Evolutionary conservation across 768 basidiomycete species (phyloP).

Genomic region (Gloeopeniophorella convolvens): DNA sequence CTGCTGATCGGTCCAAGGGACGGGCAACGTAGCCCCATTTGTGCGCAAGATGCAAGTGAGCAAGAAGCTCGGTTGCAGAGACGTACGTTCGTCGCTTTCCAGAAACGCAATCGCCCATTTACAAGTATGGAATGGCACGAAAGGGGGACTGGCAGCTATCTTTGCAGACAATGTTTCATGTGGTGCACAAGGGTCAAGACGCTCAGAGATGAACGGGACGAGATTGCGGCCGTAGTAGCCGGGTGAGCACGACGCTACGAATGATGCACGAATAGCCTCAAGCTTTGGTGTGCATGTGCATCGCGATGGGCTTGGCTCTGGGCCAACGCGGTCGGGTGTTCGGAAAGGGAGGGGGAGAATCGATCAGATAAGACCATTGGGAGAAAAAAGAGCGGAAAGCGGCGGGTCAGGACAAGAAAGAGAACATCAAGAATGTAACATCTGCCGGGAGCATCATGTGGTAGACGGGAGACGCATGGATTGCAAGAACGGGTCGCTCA

Average conservation of each 20-base stretch:
- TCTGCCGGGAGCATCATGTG: not conserved
- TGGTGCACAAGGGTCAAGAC: no score
- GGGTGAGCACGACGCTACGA: no score
- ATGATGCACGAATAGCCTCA: constrained; percentile 13
- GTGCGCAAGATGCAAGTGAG: no score
- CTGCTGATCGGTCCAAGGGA: no score
- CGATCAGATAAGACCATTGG: constrained; percentile 8
- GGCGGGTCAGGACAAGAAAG: not conserved
- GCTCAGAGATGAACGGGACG: no score
- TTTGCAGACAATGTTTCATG: constrained; percentile 1
- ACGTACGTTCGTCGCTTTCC: no score
- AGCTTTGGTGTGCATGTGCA: not conserved
- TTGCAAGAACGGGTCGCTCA: not conserved
- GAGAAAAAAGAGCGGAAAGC: not conserved
- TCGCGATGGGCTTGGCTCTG: not conserved
- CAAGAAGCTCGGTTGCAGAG: no score
- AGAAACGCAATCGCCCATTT: no score
- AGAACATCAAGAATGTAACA: not conserved
- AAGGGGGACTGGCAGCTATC: constrained; percentile 5
- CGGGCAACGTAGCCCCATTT: no score
- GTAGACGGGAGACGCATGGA: not conserved
- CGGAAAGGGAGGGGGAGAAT: constrained; percentile 5
- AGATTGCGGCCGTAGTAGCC: no score
- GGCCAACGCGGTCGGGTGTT: not conserved
- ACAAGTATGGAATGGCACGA: constrained; percentile 6